Base-by-base conservation (phyloP, 164 flowering plant species). In the Annona cherimola region DNA sequence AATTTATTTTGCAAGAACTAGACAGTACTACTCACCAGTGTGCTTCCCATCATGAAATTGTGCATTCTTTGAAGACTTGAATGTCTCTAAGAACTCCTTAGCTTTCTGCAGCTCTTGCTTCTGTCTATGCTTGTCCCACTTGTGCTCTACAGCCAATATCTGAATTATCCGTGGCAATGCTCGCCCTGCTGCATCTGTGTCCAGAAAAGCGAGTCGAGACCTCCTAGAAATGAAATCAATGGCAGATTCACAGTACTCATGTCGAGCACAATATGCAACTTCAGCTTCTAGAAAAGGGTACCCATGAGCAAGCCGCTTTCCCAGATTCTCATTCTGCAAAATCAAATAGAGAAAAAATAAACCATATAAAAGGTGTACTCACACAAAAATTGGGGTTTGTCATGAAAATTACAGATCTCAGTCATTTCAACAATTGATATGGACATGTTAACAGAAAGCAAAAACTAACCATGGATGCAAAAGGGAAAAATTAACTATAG, bases 251-350 rank as follows among this genome's bases (percentile, higher is more conserved):
- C 99, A 96, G 79, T 91, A 93, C 80, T 96, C 99, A 45, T 96
- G 41, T 26, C 99, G 81, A 45, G 98, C 98, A 83, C 97, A 91
- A 76, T 91, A 93, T 54, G 98, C 98, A 69, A 92, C 99, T 81
- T 96, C 99, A 8, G 99, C 99, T 80, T 96, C 99, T 14, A 96
- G 79, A 69, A 76, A 87, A 62, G 98, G 99, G 81, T 96, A 88
- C 45, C 98, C 99, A 83, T 96, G 99, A 11, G 98, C 98, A 59
- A 96, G 91, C 57, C 98, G 80, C 81, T 96, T 96, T 44, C 99
- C 99, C 67, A 96, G 75, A 76, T 79, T 81, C 81, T 93, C 99
- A 80, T 93, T 85, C 99, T 95, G 75, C 26, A 71, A 70, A 42
- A 60, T 5, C 8, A 40, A 73, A 69, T 44, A 20, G 2, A 71